Evolutionary conservation across 2,329 filamentous ascomycete genomes (phyloP).

Genomic region (Beauveria pseudobassiana): DNA sequence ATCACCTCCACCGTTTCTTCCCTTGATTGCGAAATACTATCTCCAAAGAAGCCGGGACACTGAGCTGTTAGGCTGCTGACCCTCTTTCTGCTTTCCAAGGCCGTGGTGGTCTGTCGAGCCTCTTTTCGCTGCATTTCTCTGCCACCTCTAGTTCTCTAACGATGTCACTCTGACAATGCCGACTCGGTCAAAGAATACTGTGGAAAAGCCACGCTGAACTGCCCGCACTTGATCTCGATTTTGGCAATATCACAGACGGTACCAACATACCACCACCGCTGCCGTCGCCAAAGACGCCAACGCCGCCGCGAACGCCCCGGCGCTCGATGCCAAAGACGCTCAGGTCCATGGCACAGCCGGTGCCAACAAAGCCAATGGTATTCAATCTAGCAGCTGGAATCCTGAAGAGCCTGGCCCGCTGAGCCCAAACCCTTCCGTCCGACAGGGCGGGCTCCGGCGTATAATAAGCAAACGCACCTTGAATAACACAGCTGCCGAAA

Average conservation of each 20-base stretch:
- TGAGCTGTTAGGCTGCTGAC: not conserved
- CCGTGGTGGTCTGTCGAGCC: not conserved
- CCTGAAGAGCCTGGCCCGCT: constrained; percentile 42
- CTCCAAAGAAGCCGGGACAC: not conserved
- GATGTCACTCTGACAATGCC: constrained; percentile 5
- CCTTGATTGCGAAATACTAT: not conserved
- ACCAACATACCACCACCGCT: constrained; percentile 53
- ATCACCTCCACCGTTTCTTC: not conserved
- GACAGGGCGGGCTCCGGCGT: constrained; percentile 49
- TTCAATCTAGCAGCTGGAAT: constrained; percentile 39
- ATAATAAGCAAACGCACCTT: constrained; percentile 49
- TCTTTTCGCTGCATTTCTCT: not conserved
- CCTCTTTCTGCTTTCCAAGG: not conserved
- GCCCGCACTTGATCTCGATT: constrained; percentile 50
- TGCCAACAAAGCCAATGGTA: constrained; percentile 32
- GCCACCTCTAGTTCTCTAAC: not conserved
- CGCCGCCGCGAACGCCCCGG: constrained; percentile 32
- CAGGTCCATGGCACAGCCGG: constrained; percentile 2
- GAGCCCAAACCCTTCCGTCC: constrained; percentile 45
- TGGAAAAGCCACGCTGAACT: constrained; percentile 35
- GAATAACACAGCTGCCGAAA: constrained; percentile 45
- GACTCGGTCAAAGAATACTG: constrained; percentile 5
- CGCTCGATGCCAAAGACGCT: constrained; percentile 15
- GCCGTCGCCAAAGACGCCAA: constrained; percentile 46
- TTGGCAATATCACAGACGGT: constrained; percentile 52